Evolutionary conservation across 225 moss, liverwort and hornwort species (phyloP).

Genomic region (Marchantia paleacea): DNA sequence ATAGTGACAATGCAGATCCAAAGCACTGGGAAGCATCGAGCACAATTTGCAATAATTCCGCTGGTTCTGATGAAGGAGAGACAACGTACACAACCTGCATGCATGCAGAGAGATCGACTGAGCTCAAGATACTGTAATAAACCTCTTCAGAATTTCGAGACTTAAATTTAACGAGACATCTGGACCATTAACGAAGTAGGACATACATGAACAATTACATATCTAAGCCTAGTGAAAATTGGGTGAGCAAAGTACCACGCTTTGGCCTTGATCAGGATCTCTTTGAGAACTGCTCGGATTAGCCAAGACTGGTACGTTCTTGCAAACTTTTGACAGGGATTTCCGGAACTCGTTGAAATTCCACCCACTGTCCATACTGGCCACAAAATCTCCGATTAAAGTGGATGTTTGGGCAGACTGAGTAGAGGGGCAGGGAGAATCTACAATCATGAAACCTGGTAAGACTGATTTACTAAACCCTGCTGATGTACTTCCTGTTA

Average conservation of each 20-base stretch:
- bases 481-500: constrained; percentile 46
- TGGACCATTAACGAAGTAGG: neutral
- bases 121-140: too few relatives aligned
- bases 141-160: neutral
- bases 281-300: constrained; percentile 59
- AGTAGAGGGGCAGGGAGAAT: constrained; percentile 34
- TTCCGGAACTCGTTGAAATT: constrained; percentile 76
- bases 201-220: neutral
- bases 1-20: constrained; percentile 45
- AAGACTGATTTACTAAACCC: constrained; percentile 57
- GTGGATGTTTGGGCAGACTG: constrained; percentile 28
- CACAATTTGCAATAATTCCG: constrained; percentile 72
- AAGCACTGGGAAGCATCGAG: constrained; percentile 83
- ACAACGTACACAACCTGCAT: constrained; percentile 91
- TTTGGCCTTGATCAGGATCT: constrained; percentile 90
- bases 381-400: constrained; percentile 72
- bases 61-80: constrained; percentile 90
- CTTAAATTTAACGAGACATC: neutral
- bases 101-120: neutral
- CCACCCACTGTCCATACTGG: constrained; percentile 75
- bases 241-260: constrained; percentile 54
- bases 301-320: constrained; percentile 53
- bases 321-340: constrained; percentile 72
- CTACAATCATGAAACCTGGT: constrained; percentile 83
- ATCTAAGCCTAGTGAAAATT: neutral